Evolutionary conservation across 2,329 filamentous ascomycete genomes (phyloP).

Genomic region (Colletotrichum cordylinicola): DNA sequence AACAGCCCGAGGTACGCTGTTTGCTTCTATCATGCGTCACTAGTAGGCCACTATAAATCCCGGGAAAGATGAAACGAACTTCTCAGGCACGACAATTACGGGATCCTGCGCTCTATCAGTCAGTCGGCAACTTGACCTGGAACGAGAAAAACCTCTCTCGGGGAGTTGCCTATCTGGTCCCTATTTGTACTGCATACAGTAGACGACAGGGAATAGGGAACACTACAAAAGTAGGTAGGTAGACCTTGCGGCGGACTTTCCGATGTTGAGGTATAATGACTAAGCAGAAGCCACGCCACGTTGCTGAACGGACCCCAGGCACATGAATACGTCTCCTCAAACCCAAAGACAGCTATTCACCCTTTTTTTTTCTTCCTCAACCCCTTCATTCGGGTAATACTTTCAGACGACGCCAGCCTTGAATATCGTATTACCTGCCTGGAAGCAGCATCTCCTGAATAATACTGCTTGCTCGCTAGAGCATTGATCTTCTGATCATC

Average conservation of each 20-base stretch:
- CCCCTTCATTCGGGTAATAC: slow-evolving; percentile 15
- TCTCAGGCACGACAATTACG: neutral
- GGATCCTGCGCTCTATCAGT: neutral
- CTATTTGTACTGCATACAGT: neutral
- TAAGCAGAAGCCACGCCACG: slow-evolving; percentile 18
- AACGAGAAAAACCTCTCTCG: neutral
- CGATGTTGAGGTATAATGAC: neutral
- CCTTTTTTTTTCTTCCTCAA: neutral
- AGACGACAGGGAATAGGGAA: neutral
- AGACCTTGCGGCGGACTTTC: neutral
- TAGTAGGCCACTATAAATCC: neutral
- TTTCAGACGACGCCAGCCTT: slow-evolving; percentile 20
- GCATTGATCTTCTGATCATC: neutral
- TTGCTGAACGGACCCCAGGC: slow-evolving; percentile 5
- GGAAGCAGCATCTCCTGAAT: slow-evolving; percentile 20
- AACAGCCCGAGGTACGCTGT: neutral
- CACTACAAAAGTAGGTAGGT: neutral
- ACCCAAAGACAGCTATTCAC: neutral
- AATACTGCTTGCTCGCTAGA: slow-evolving; percentile 11
- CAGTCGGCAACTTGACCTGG: neutral
- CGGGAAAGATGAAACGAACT: neutral
- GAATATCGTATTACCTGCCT: slow-evolving; percentile 23
- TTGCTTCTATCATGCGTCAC: neutral
- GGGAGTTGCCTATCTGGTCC: neutral
- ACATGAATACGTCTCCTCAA: slow-evolving; percentile 12